Base-by-base conservation (phyloP, 306 rosid genomes). In the Cucurbita ficifolia region DNA sequence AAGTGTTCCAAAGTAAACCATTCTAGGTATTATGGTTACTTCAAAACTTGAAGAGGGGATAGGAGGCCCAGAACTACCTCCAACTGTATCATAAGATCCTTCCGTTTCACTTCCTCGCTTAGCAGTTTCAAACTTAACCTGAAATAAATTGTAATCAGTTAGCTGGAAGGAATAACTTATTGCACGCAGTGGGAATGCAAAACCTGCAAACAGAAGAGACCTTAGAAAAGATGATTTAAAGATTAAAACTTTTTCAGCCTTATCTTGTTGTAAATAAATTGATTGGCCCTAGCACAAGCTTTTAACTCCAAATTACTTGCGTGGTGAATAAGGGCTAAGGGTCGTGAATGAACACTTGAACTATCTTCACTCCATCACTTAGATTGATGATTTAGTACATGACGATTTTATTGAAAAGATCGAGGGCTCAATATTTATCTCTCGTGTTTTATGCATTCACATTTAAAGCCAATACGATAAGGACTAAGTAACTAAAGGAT, bases 111-210 rank as follows among this genome's bases (percentile, higher is more conserved):
- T 79, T 60, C 72, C 76, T 80, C 49, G 72, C 54, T 56, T 82
- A 45, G 69, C 75, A 63, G 22, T 62, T 62, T 52, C 82, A 68
- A 79, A 87, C 54, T 56, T 79, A 63, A 74, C 86, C 97, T 91
- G 89, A 79, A 82, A 56, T 78, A 71, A 73, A 70, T 24, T 70
- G 59, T 49, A 49, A 70, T 70, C n/a, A 35, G 33, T 70, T 16
- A 48, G 17, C 36, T 70, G 70, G 50, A n/a, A 8, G 22, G 69
- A 70, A 17, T 29, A 50, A 70, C 46, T 49, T 69, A 69, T 0
- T 45, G 6, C 0, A 29, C 13, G 3, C 48, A 7, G 43, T 29
- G 45, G 58, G 40, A 49, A 14, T 8, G 8, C 7, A 29, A 17
- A 51, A 8, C 43, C 59, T 69, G 42, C 53, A 21, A 21, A 21